Evolutionary conservation across 768 basidiomycete species (phyloP).

Genomic region (Tylopilus sp.): DNA sequence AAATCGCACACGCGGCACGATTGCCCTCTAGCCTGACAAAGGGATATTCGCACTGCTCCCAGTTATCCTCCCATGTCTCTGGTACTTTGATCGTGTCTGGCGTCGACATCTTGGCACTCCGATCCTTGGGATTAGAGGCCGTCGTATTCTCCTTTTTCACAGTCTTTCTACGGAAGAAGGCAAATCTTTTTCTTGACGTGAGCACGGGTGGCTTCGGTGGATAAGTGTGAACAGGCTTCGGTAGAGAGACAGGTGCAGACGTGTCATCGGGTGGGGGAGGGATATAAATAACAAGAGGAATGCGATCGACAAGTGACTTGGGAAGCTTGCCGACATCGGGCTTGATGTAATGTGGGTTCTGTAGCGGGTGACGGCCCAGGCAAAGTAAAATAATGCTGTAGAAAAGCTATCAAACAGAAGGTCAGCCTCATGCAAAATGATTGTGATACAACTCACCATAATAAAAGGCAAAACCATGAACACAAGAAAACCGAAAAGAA

Average conservation of each 20-base stretch:
- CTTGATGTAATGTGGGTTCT: constrained; percentile 68
- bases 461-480: constrained; percentile 77
- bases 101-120: constrained; percentile 5
- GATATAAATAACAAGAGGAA: constrained; percentile 84
- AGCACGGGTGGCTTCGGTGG: constrained; percentile 49
- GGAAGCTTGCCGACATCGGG: constrained; percentile 77
- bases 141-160: constrained; percentile 23
- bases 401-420: constrained; percentile 45
- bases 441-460: constrained; percentile 51
- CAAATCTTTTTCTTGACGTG: constrained; percentile 45
- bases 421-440: constrained; percentile 4
- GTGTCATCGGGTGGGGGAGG: constrained; percentile 64
- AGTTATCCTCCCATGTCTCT: constrained; percentile 71
- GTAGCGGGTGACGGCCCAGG: constrained; percentile 75
- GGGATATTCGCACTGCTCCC: constrained; percentile 74
- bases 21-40: constrained; percentile 81
- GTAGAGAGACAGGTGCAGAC: constrained; percentile 38
- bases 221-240: constrained; percentile 52
- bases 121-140: constrained; percentile 17
- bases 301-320: constrained; percentile 67
- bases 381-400: constrained; percentile 80
- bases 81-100: constrained; percentile 28
- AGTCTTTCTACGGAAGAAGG: constrained; percentile 41
- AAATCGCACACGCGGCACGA: constrained; percentile 81
- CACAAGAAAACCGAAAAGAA: constrained; percentile 71